These are phyloP conservation scores for Solanum chilense DNA, from an alignment of 257 asterid genomes.

Conservation along the genomic window DNA sequence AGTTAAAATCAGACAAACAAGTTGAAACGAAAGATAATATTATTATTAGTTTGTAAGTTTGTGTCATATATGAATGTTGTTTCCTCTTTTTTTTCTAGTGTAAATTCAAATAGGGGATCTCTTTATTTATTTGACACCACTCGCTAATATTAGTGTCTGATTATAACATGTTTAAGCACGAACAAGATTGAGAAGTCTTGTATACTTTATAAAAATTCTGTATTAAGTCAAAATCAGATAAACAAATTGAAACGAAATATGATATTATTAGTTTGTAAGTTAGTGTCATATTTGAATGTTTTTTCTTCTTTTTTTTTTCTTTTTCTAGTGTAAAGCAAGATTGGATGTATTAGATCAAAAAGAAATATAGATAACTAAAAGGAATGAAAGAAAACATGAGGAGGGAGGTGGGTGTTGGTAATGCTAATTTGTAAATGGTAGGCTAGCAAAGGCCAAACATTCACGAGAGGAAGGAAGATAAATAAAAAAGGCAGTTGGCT, in stretches of 20 bases:
- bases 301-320: not conserved
- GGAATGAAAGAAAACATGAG: slow-evolving; percentile 26
- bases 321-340: not conserved
- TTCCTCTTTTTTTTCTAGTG: not conserved
- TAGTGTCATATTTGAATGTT: not conserved
- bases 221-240: not conserved
- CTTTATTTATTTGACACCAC: not conserved
- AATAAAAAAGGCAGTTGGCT: slow-evolving; percentile 71
- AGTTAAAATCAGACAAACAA: not conserved
- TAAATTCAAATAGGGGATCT: not conserved
- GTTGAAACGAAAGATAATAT: not conserved
- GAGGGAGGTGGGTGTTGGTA: slow-evolving; percentile 23
- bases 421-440: not conserved
- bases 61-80: not conserved
- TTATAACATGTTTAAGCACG: not conserved
- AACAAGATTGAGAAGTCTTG: not conserved
- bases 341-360: not conserved
- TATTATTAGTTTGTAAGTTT: not conserved
- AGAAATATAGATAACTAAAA: not conserved
- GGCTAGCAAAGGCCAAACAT: slow-evolving; percentile 13
- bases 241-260: not conserved
- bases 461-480: slow-evolving; percentile 62
- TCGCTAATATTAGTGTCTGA: not conserved
- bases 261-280: not conserved
- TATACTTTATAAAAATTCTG: not conserved